A percentile compares a stretch with the other conserved stretches of the same genome.
phyloP scores from a whole-genome alignment of 192 early-diverging fungal genomes.

The Linderina pennispora region DNA sequence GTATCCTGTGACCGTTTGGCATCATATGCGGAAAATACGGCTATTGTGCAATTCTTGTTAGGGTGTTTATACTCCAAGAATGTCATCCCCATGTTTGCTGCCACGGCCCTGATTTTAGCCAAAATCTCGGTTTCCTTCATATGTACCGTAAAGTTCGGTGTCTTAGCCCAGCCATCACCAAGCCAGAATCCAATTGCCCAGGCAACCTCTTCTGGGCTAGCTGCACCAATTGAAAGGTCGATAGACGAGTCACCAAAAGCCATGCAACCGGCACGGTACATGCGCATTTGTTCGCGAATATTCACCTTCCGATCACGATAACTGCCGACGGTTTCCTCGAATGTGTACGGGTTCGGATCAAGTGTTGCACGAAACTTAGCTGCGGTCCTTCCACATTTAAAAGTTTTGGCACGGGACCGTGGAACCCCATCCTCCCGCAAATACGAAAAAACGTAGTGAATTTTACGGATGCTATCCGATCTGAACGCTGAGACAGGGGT shows the following conservation, averaged over 20 bases:
- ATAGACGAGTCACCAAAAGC: constrained; percentile 11
- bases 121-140: neutral
- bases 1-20: too few species aligned
- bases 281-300: constrained; percentile 8
- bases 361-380: too few species aligned
- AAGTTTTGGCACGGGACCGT: neutral
- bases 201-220: constrained; percentile 22
- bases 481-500: constrained; percentile 4
- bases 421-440: constrained; percentile 4
- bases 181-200: constrained; percentile 27
- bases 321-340: constrained; percentile 33
- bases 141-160: neutral
- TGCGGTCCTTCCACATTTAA: too few species aligned
- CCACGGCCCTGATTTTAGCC: constrained; percentile 14
- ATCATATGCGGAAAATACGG: neutral
- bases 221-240: constrained; percentile 13
- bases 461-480: neutral
- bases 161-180: neutral
- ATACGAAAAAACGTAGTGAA: constrained; percentile 2
- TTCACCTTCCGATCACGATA: constrained; percentile 8
- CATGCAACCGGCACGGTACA: constrained; percentile 17
- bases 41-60: neutral
- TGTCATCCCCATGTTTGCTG: constrained; percentile 19
- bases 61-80: neutral
- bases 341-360: constrained; percentile 5